Conservation (phyloP, 305 asterid species). For the Fraxinus sp. region DNA sequence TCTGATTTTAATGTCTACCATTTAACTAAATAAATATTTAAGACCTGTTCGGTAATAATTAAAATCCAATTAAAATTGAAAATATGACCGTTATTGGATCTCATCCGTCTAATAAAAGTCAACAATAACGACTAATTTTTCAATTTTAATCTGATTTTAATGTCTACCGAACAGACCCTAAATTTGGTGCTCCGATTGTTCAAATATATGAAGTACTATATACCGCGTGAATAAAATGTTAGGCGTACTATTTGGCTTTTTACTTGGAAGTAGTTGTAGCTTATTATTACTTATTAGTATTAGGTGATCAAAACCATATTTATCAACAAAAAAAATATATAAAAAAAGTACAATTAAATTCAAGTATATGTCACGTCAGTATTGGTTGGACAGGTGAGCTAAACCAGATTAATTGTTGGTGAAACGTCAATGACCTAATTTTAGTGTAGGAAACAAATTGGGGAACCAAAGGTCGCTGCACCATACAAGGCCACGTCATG, state of each 20-base stretch:
- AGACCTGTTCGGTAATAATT: no score
- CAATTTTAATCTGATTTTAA: no score
- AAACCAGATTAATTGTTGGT: slow-evolving; percentile 36
- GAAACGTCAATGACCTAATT: slow-evolving; percentile 32
- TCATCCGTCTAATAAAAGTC: no score
- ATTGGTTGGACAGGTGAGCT: slow-evolving; percentile 36
- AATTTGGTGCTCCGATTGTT: background rate
- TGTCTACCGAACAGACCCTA: no score
- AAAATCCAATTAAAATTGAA: no score
- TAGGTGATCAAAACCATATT: slow-evolving; percentile 7
- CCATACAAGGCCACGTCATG: background rate
- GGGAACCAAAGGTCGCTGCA: background rate
- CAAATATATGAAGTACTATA: background rate
- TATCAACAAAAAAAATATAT: background rate
- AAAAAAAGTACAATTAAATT: background rate
- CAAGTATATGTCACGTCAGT: slow-evolving; percentile 3
- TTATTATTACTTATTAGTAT: background rate
- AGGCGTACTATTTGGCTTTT: slow-evolving; percentile 1
- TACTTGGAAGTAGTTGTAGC: background rate
- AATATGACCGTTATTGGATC: no score
- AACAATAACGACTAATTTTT: no score
- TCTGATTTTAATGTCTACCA: no score
- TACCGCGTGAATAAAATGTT: background rate
- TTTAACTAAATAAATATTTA: no score
- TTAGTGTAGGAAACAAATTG: background rate